Percentiles rank a stretch among this genome's conserved stretches.
Conservation (phyloP, 2,329 filamentous ascomycete genomes). For the Apiospora sp. region DNA sequence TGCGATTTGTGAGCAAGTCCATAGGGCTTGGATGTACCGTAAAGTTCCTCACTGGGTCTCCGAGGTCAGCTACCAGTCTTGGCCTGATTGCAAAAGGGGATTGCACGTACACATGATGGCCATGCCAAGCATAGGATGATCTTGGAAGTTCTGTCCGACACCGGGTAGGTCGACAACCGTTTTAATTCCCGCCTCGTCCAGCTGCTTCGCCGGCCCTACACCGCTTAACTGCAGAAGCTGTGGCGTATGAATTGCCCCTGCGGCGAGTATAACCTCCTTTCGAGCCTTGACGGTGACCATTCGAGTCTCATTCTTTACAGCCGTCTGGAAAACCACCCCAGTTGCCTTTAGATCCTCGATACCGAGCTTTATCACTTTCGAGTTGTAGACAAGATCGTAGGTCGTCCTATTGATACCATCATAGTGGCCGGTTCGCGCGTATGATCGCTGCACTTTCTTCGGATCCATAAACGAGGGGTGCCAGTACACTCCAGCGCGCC, state of each 20-base stretch:
- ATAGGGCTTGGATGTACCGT: slow-evolving; percentile 22
- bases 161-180: slow-evolving; percentile 29
- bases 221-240: slow-evolving; percentile 51
- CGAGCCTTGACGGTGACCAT: slow-evolving; percentile 25
- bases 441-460: slow-evolving; percentile 16
- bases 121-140: slow-evolving; percentile 31
- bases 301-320: background rate
- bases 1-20: slow-evolving; percentile 19
- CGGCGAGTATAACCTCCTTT: slow-evolving; percentile 39
- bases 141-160: slow-evolving; percentile 36
- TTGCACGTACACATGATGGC: background rate
- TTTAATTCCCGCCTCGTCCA: slow-evolving; percentile 26
- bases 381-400: slow-evolving; percentile 19
- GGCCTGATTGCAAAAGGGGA: slow-evolving; percentile 34
- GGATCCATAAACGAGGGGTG: slow-evolving; percentile 26
- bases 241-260: slow-evolving; percentile 39
- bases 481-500: slow-evolving; percentile 27
- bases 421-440: slow-evolving; percentile 23
- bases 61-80: slow-evolving; percentile 45
- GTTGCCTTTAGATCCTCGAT: background rate
- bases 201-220: slow-evolving; percentile 31
- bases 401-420: slow-evolving; percentile 22
- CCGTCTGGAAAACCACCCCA: slow-evolving; percentile 8
- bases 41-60: slow-evolving; percentile 33
- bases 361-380: slow-evolving; percentile 13